These are phyloP conservation scores for Pestalotiopsis fici DNA, from an alignment of 2,329 filamentous ascomycete genomes.

Conservation along the genomic window DNA sequence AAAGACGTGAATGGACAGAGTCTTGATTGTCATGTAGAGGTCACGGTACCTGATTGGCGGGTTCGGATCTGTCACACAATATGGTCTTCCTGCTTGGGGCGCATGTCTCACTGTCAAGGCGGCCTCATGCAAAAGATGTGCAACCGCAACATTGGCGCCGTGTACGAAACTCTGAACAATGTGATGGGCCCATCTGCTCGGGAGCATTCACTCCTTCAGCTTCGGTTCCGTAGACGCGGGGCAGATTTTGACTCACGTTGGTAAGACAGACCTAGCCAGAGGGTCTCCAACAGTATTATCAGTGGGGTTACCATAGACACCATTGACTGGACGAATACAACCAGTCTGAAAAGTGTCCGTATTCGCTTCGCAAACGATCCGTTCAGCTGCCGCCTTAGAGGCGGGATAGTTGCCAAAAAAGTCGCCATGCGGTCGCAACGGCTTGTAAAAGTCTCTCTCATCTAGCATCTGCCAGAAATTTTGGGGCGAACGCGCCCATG, in stretches of 20 bases:
- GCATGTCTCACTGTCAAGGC: conserved; percentile 24
- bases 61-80: conserved; percentile 42
- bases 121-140: conserved; percentile 42
- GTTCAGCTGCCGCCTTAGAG: conserved; percentile 47
- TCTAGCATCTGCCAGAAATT: conserved; percentile 41
- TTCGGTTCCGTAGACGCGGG: not conserved
- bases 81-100: conserved; percentile 36
- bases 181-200: conserved; percentile 36
- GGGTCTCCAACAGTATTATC: conserved; percentile 39
- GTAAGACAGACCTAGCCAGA: conserved; percentile 35
- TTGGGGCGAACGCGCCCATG: conserved; percentile 37
- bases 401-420: conserved; percentile 49
- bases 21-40: conserved; percentile 33
- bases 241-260: conserved; percentile 39
- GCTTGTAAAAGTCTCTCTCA: conserved; percentile 38
- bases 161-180: conserved; percentile 42
- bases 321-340: conserved; percentile 53
- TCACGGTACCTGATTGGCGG: conserved; percentile 38
- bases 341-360: conserved; percentile 48
- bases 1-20: conserved; percentile 37
- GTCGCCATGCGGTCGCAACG: conserved; percentile 35
- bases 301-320: conserved; percentile 48
- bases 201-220: too few species aligned
- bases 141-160: conserved; percentile 40
- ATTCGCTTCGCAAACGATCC: conserved; percentile 37